A percentile compares a stretch with the other conserved stretches of the same genome.
Conservation (phyloP, 1,139 yeast species). For the Yamadazyma spencermartinsiae region DNA sequence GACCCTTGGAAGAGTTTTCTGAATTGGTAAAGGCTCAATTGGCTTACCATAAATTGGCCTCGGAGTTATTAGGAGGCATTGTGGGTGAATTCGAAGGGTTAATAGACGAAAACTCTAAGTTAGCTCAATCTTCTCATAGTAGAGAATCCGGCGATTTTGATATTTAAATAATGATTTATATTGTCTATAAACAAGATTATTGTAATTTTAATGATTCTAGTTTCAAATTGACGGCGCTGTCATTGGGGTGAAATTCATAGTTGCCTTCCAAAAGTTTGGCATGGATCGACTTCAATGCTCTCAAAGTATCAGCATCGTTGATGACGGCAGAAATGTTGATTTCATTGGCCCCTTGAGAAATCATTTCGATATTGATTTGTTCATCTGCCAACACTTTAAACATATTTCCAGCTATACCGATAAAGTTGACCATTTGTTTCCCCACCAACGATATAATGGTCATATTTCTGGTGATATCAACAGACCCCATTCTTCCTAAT, state of each 20-base stretch:
- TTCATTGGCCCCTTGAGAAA: slow-evolving; percentile 97
- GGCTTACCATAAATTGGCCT: slow-evolving; percentile 78
- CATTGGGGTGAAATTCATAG: slow-evolving; percentile 26
- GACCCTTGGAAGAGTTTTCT: slow-evolving; percentile 67
- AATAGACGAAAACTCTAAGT: slow-evolving; percentile 46
- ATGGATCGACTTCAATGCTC: slow-evolving; percentile 86
- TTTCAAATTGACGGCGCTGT: slow-evolving; percentile 38
- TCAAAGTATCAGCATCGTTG: slow-evolving; percentile 75
- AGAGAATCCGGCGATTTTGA: slow-evolving; percentile 49
- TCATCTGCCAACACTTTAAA: slow-evolving; percentile 93
- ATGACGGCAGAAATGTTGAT: slow-evolving; percentile 95
- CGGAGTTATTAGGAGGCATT: slow-evolving; percentile 66
- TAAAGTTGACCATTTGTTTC: slow-evolving; percentile 92
- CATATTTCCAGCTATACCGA: slow-evolving; percentile 98
- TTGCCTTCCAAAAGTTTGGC: slow-evolving; percentile 63
- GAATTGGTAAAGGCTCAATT: slow-evolving; percentile 79
- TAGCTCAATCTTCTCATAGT: slow-evolving; percentile 19
- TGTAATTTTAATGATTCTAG: slow-evolving; percentile 34
- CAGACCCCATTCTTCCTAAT: slow-evolving; percentile 77
- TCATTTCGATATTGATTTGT: slow-evolving; percentile 93
- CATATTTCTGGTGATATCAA: slow-evolving; percentile 84
- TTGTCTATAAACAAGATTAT: slow-evolving; percentile 4
- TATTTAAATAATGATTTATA: slow-evolving; percentile 24
- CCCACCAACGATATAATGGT: slow-evolving; percentile 94
- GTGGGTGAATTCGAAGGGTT: slow-evolving; percentile 65